phyloP scores from a whole-genome alignment of 805 yeast species.

The Priceomyces melissophilus region DNA sequence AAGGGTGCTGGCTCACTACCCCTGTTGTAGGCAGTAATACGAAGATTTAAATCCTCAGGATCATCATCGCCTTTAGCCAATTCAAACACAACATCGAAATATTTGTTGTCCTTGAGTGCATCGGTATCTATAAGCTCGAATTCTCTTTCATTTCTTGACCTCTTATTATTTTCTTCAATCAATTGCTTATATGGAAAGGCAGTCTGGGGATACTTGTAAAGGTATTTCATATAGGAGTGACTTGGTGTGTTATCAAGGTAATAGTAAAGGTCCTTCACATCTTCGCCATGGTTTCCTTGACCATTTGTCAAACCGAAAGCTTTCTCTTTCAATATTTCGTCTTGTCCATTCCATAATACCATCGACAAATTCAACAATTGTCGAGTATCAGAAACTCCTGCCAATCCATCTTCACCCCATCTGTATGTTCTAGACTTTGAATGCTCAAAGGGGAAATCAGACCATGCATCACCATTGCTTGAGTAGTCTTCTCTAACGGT shows the following conservation, averaged over 20 bases:
- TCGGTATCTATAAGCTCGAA: conserved; percentile 83
- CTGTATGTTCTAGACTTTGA: conserved; percentile 77
- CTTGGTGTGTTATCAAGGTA: conserved; percentile 91
- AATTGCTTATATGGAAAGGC: conserved; percentile 79
- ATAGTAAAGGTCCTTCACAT: conserved; percentile 81
- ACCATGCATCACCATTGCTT: conserved; percentile 85
- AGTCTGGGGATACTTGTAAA: conserved; percentile 88
- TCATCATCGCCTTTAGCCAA: conserved; percentile 83
- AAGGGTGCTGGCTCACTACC: conserved; percentile 83
- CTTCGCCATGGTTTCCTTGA: conserved; percentile 96
- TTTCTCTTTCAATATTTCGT: conserved; percentile 79
- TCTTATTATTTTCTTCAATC: conserved; percentile 60
- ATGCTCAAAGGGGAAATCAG: conserved; percentile 80
- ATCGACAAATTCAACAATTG: conserved; percentile 73
- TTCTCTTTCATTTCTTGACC: conserved; percentile 68
- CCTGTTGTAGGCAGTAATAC: conserved; percentile 85
- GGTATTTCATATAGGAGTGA: conserved; percentile 86
- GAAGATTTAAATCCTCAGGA: conserved; percentile 74
- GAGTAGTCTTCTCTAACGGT: conserved; percentile 89
- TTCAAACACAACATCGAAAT: conserved; percentile 86
- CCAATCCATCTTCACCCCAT: conserved; percentile 96
- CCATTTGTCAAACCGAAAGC: conserved; percentile 87
- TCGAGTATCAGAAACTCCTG: conserved; percentile 83
- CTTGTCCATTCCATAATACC: conserved; percentile 91
- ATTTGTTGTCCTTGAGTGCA: conserved; percentile 64